phyloP scores from a whole-genome alignment of 1,284 basidiomycete species.

The Thecaphora frezii region DNA sequence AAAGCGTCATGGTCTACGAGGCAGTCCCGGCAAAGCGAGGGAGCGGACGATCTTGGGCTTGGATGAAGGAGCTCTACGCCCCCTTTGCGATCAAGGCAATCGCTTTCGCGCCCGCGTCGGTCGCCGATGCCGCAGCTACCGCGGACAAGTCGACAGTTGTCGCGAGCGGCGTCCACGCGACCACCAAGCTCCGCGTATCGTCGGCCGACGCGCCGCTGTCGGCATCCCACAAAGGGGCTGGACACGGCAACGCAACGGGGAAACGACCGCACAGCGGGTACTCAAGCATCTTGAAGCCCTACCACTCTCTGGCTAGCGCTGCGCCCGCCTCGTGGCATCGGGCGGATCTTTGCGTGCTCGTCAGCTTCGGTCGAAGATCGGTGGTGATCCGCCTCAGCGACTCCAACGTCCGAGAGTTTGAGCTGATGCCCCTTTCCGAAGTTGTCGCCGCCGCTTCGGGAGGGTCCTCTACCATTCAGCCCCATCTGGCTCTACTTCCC shows the following conservation, averaged over 20 bases:
- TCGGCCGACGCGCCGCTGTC: constrained; percentile 22
- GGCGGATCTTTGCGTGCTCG: constrained; percentile 40
- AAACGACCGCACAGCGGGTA: background rate
- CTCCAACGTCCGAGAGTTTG: constrained; percentile 41
- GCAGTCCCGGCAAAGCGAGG: constrained; percentile 23
- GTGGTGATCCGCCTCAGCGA: constrained; percentile 42
- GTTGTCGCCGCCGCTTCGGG: constrained; percentile 6
- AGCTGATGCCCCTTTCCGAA: constrained; percentile 32
- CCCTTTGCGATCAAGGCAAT: constrained; percentile 36
- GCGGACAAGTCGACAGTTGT: background rate
- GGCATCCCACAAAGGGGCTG: constrained; percentile 16
- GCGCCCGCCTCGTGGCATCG: constrained; percentile 32
- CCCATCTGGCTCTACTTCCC: constrained; percentile 16
- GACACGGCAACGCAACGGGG: constrained; percentile 5
- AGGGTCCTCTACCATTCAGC: background rate
- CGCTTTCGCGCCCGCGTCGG: constrained; percentile 26
- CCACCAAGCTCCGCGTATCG: constrained; percentile 21
- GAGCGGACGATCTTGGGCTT: constrained; percentile 33
- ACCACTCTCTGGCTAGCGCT: constrained; percentile 9
- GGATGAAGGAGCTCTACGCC: constrained; percentile 41
- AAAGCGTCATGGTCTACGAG: constrained; percentile 43
- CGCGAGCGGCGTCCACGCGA: background rate
- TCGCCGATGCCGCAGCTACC: constrained; percentile 8
- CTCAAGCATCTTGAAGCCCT: constrained; percentile 10
- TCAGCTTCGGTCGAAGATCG: constrained; percentile 40